These are phyloP conservation scores for Chernovozyma sophiae-reginae DNA, from an alignment of 1,139 yeast species.

Conservation along the genomic window DNA sequence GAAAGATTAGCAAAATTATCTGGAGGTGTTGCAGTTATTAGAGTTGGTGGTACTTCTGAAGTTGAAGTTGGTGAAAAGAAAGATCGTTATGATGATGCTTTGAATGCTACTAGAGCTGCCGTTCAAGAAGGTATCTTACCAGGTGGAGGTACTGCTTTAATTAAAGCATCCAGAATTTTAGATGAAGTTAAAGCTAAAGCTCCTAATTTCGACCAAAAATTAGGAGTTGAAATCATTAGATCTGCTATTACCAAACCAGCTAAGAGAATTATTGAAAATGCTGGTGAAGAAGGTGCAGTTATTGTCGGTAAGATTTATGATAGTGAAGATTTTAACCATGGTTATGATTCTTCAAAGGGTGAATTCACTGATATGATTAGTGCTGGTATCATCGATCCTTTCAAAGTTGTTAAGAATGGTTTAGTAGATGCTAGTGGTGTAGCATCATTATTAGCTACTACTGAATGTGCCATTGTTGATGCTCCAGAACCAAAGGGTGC, in stretches of 20 bases:
- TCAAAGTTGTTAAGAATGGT: constrained; percentile 98
- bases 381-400: constrained; percentile 98
- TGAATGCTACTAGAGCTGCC: constrained; percentile 99
- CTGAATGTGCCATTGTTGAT: constrained; percentile 98
- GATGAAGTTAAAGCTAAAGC: constrained; percentile 64
- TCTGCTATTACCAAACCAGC: constrained; percentile 98
- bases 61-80: constrained; percentile 99
- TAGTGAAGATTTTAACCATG: constrained; percentile 82
- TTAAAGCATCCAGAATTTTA: constrained; percentile 86
- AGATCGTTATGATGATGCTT: constrained; percentile 98
- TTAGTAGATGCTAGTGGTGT: constrained; percentile 97
- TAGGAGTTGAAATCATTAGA: constrained; percentile 94
- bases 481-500: constrained; percentile 88
- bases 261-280: constrained; percentile 93
- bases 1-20: constrained; percentile 97
- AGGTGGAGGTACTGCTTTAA: constrained; percentile 99
- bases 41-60: constrained; percentile 98
- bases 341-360: constrained; percentile 93
- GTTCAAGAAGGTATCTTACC: constrained; percentile 99
- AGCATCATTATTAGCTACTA: constrained; percentile 95
- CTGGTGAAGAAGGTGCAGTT: constrained; percentile 98
- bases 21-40: constrained; percentile 98
- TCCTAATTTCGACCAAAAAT: constrained; percentile 93
- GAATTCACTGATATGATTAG: constrained; percentile 95
- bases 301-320: constrained; percentile 93